phyloP scores from a whole-genome alignment of 169 alveolate species.

The Blepharisma undulans region DNA sequence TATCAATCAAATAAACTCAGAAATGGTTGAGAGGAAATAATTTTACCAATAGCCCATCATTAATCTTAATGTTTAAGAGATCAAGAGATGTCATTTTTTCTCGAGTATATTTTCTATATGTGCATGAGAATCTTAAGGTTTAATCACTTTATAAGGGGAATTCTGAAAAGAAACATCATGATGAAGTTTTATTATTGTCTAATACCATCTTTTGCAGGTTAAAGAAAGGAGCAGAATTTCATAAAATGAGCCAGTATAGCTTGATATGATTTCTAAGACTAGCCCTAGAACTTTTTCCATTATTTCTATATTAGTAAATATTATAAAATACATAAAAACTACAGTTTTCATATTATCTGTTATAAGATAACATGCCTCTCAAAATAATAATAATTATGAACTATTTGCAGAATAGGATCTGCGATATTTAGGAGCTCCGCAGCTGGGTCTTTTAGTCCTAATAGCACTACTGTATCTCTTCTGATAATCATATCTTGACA shows the following conservation, averaged over 20 bases:
- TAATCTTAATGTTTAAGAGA: not conserved
- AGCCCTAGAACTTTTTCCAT: not conserved
- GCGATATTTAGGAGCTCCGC: not conserved
- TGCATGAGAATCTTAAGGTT: not conserved
- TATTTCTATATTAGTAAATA: not conserved
- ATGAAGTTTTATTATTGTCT: not conserved
- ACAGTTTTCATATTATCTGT: too few relatives aligned
- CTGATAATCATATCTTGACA: not conserved
- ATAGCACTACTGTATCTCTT: conserved; percentile 24
- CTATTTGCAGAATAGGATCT: not conserved
- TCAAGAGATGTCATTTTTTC: not conserved
- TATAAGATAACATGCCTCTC: too few relatives aligned
- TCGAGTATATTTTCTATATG: not conserved
- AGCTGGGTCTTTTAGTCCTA: not conserved
- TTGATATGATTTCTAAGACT: not conserved
- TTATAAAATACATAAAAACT: too few relatives aligned
- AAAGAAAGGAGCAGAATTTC: not conserved
- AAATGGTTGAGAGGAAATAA: not conserved
- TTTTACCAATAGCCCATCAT: not conserved
- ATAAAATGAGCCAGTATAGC: not conserved
- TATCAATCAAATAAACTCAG: too few relatives aligned
- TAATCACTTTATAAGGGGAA: not conserved
- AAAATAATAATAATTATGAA: not conserved
- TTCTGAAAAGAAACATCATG: not conserved
- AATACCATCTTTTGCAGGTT: not conserved